A percentile compares a stretch with the other conserved stretches of the same genome.
These are phyloP conservation scores for Dictyostelium discoideum DNA, from an alignment of 78 protist species.

Conservation along the genomic window dicty_2.7 NC_007090.3:943501-944000, in stretches of 20 bases:
- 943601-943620: no score
- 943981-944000: background rate
- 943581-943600: conserved; percentile 26
- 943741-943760: conserved; percentile 90
- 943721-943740: conserved; percentile 98
- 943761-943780: conserved; percentile 80
- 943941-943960: conserved; percentile 60
- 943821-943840: conserved; percentile 80
- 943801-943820: conserved; percentile 73
- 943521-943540: conserved; percentile 92
- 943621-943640: no score
- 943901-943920: conserved; percentile 30
- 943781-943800: conserved; percentile 46
- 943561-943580: conserved; percentile 95
- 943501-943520: conserved; percentile 96
- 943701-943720: conserved; percentile 51
- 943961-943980: conserved; percentile 62
- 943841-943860: conserved; percentile 69
- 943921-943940: conserved; percentile 44
- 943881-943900: conserved; percentile 61
- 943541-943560: conserved; percentile 95
- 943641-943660: no score
- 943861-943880: conserved; percentile 32
- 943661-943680: no score
- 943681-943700: no score